Conservation (phyloP, 129 eudicot species). For the Erigeron canadensis region DNA sequence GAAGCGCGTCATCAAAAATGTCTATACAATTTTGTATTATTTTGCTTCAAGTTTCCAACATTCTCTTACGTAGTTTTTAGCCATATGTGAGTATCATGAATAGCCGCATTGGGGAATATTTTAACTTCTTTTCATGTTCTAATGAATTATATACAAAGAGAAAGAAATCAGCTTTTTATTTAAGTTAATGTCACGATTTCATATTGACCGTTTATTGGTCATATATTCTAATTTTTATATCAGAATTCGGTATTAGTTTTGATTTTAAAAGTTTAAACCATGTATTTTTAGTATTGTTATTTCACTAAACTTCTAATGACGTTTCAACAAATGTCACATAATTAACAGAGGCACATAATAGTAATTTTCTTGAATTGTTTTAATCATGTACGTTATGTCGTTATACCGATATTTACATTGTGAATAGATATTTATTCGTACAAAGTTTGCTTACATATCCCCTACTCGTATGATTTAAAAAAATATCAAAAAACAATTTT, state of each 20-base stretch:
- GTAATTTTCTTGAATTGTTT: too few relatives aligned
- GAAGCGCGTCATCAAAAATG: too few relatives aligned
- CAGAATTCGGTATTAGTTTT: background rate
- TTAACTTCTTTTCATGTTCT: too few relatives aligned
- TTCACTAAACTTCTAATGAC: too few relatives aligned
- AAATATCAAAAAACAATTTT: too few relatives aligned
- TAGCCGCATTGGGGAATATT: conserved; percentile 6
- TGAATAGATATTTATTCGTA: too few relatives aligned
- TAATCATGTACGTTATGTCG: background rate
- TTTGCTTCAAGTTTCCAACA: too few relatives aligned
- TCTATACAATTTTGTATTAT: too few relatives aligned
- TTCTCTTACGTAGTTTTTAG: background rate
- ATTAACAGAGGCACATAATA: background rate
- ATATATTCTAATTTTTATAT: background rate
- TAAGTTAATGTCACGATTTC: background rate
- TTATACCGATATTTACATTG: too few relatives aligned
- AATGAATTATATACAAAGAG: too few relatives aligned
- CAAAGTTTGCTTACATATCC: too few relatives aligned
- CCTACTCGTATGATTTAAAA: too few relatives aligned
- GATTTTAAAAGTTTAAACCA: background rate
- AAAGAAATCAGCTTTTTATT: background rate
- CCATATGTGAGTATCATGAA: background rate
- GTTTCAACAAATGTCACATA: background rate
- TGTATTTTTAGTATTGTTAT: background rate
- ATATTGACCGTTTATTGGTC: background rate